Evolutionary conservation across 345 rosid species (phyloP).

Genomic region (Alliaria petiolata): DNA sequence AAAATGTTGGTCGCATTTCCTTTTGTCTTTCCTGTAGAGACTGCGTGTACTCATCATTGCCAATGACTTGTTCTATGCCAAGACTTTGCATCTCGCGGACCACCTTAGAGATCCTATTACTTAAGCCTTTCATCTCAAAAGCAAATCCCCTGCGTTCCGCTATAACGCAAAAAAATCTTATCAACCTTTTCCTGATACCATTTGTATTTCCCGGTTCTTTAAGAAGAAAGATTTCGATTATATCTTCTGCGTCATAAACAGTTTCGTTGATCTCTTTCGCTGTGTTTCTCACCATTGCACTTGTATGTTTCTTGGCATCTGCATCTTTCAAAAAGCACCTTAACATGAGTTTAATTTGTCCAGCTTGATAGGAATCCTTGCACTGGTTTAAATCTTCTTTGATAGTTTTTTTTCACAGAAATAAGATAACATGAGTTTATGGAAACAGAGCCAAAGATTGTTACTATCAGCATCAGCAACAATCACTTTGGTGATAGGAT

Average conservation of each 20-base stretch:
- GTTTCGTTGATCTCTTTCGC: too few relatives aligned
- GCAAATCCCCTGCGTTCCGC: not conserved
- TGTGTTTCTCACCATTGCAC: not conserved
- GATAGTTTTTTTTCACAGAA: too few relatives aligned
- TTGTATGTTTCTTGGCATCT: slow-evolving; percentile 18
- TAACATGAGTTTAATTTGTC: too few relatives aligned
- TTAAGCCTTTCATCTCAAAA: not conserved
- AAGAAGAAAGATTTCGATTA: too few relatives aligned
- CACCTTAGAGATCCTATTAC: slow-evolving; percentile 27
- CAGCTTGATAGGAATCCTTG: too few relatives aligned
- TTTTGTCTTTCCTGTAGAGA: slow-evolving; percentile 2
- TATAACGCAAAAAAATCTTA: not conserved
- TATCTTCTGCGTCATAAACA: too few relatives aligned
- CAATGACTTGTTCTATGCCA: slow-evolving; percentile 14
- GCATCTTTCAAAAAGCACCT: slow-evolving; percentile 34
- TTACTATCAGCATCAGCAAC: too few relatives aligned
- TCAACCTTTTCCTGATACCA: not conserved
- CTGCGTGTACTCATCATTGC: not conserved
- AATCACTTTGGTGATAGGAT: too few relatives aligned
- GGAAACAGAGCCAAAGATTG: too few relatives aligned
- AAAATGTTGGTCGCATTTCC: slow-evolving; percentile 13
- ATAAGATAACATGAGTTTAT: too few relatives aligned
- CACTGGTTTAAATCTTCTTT: too few relatives aligned
- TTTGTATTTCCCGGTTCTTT: not conserved
- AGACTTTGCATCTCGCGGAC: slow-evolving; percentile 24